Conservation (phyloP, 345 rosid species). For the Syzygium aqueum region DNA sequence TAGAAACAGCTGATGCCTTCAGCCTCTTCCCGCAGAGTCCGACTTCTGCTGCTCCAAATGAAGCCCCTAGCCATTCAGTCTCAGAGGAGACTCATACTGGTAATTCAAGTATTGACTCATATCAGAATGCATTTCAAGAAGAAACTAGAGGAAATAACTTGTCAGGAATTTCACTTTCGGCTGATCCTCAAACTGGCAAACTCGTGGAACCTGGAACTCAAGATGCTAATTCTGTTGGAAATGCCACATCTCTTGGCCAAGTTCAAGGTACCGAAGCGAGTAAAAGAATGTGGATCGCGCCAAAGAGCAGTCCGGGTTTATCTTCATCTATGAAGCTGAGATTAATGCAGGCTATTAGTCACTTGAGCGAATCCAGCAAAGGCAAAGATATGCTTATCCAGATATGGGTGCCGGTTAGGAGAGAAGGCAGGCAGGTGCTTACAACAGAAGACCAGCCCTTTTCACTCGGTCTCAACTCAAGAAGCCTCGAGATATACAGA, state of each 20-base stretch:
- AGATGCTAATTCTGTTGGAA: background rate
- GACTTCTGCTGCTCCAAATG: conserved; percentile 7
- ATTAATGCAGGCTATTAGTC: conserved; percentile 41
- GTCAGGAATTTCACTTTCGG: background rate
- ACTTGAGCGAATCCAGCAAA: conserved; percentile 40
- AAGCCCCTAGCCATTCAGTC: conserved; percentile 19
- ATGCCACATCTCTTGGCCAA: background rate
- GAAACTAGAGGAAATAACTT: background rate
- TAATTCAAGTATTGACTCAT: background rate
- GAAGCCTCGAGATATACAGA: conserved; percentile 52
- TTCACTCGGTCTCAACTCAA: conserved; percentile 32
- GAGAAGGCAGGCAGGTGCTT: conserved; percentile 55
- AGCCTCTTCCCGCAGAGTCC: conserved; percentile 13
- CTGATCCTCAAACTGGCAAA: background rate
- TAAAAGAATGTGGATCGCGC: conserved; percentile 63
- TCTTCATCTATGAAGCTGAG: conserved; percentile 48
- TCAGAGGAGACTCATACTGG: background rate
- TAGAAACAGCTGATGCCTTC: conserved; percentile 46
- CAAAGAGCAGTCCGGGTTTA: conserved; percentile 19
- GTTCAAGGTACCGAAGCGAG: conserved; percentile 37
- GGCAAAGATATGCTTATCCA: conserved; percentile 64
- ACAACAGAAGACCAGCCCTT: conserved; percentile 75
- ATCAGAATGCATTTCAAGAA: background rate
- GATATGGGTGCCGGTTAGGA: conserved; percentile 75
- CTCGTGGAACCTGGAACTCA: background rate